A percentile compares a stretch with the other conserved stretches of the same genome.
Evolutionary conservation across 2,329 filamentous ascomycete genomes (phyloP).

Genomic region (Phialemonium atrogriseum): DNA sequence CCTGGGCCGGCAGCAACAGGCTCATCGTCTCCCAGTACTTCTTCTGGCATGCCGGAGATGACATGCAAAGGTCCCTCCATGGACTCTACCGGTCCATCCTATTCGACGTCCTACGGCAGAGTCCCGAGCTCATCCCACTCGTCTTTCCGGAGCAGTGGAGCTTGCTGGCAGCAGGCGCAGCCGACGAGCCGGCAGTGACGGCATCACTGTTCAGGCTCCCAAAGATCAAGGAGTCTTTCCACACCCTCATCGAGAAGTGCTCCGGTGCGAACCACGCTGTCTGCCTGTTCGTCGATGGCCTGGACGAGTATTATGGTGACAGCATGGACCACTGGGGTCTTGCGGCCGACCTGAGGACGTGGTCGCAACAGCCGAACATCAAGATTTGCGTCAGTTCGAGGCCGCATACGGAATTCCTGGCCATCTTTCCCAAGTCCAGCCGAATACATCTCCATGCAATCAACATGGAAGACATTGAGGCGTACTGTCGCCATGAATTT

Average conservation of each 20-base stretch:
- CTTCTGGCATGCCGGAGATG: conserved; percentile 9
- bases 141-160: conserved; percentile 9
- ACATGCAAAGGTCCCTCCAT: conserved; percentile 9
- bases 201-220: too few species aligned
- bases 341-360: background rate
- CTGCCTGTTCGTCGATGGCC: conserved; percentile 5
- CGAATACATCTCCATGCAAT: conserved; percentile 2
- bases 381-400: conserved; percentile 2
- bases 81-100: conserved; percentile 12
- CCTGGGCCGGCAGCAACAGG: conserved; percentile 5
- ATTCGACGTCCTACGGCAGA: conserved; percentile 10
- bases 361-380: background rate
- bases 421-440: background rate
- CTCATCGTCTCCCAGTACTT: conserved; percentile 8
- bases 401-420: conserved; percentile 3
- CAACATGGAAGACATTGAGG: background rate
- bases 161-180: too few species aligned
- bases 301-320: conserved; percentile 4
- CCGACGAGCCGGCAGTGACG: too few species aligned
- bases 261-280: too few species aligned
- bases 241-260: too few species aligned
- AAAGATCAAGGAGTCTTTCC: too few species aligned
- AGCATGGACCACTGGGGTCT: conserved; percentile 1
- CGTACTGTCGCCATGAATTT: conserved; percentile 2
- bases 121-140: conserved; percentile 8